phyloP scores from a whole-genome alignment of 768 basidiomycete species.

The Amanita exitialis region DNA sequence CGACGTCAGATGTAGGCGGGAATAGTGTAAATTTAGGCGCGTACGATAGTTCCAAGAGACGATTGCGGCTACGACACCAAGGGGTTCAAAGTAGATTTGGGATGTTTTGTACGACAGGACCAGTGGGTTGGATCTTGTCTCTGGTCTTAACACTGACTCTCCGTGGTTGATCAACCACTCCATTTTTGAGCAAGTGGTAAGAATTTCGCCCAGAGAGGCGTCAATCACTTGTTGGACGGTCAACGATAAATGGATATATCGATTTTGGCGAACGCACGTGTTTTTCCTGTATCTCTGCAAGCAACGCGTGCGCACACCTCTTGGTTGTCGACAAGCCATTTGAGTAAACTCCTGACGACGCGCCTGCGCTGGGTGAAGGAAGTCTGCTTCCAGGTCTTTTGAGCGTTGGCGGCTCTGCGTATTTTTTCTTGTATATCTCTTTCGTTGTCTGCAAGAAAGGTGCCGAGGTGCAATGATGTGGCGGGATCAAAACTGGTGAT shows the following conservation, averaged over 20 bases:
- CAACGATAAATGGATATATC: not conserved
- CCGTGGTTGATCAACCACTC: conserved; percentile 88
- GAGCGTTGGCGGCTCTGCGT: conserved; percentile 48
- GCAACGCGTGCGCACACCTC: conserved; percentile 79
- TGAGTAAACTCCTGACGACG: conserved; percentile 78
- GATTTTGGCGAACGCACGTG: conserved; percentile 40
- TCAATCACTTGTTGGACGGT: conserved; percentile 63
- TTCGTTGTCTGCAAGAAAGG: conserved; percentile 64
- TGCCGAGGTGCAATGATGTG: conserved; percentile 73
- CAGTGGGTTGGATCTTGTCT: conserved; percentile 55
- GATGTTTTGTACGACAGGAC: conserved; percentile 71
- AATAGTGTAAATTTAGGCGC: conserved; percentile 7
- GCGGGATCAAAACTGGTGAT: conserved; percentile 93
- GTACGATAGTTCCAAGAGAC: conserved; percentile 95
- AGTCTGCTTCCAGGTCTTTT: conserved; percentile 62
- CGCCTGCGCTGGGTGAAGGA: conserved; percentile 73
- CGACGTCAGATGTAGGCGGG: conserved; percentile 2
- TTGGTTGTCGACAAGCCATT: conserved; percentile 91
- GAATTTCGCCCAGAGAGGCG: conserved; percentile 87
- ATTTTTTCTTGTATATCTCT: conserved; percentile 73
- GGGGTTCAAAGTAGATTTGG: conserved; percentile 78
- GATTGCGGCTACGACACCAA: conserved; percentile 86
- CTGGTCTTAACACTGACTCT: conserved; percentile 64
- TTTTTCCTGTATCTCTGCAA: conserved; percentile 94
- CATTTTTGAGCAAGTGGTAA: conserved; percentile 92